phyloP scores from a whole-genome alignment of 345 rosid species.

The Syzygium aqueum region DNA sequence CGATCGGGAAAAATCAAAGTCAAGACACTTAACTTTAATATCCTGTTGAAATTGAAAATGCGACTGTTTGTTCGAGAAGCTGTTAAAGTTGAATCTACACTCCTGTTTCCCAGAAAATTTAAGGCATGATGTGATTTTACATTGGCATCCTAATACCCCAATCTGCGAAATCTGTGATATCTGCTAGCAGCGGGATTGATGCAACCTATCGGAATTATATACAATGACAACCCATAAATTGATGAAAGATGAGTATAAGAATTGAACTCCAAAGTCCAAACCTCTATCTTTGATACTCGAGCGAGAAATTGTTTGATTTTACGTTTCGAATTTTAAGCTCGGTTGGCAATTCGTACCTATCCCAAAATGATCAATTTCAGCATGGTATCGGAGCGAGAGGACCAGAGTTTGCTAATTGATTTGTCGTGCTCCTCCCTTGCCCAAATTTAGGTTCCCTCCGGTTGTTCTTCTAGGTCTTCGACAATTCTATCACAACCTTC shows the following conservation, averaged over 20 bases:
- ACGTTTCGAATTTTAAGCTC: not conserved
- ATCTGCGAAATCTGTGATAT: not conserved
- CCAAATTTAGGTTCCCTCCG: accelerated
- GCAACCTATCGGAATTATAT: accelerated
- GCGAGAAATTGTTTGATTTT: not conserved
- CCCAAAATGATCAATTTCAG: not conserved
- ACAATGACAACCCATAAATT: no score
- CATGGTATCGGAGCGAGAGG: not conserved
- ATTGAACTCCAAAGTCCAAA: not conserved
- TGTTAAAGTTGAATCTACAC: not conserved
- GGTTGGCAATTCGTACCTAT: accelerated
- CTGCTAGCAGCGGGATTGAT: accelerated
- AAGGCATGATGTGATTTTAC: no score
- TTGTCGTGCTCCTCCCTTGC: not conserved
- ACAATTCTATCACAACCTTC: no score
- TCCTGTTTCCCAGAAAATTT: no score
- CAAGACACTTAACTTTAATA: no score
- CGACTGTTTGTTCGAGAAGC: no score
- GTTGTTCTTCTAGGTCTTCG: not conserved
- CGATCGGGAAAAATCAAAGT: not conserved
- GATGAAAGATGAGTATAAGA: not conserved
- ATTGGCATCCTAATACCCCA: not conserved
- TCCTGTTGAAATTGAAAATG: not conserved
- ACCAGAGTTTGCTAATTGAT: no score
- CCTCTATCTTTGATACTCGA: not conserved